Evolutionary conservation across 169 alveolate species (phyloP), one percentile per base, ranked within the genome.

Genomic region (Neospora caninum): DNA sequence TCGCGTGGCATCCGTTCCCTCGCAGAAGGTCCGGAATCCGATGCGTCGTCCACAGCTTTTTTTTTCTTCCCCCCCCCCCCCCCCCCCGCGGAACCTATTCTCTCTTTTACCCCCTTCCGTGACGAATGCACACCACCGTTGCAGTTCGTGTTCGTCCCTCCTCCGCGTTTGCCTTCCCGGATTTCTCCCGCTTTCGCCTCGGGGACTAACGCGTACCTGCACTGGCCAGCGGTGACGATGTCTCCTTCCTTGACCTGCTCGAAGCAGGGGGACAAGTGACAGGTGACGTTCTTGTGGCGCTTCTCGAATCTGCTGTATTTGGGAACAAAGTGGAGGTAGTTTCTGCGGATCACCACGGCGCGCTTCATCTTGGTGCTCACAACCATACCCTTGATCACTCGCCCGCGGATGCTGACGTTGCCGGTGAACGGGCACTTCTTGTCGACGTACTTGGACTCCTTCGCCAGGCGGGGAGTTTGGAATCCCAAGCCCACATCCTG

Each of bases 381-480:
- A 88, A 98, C 99, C 99, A 99, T 98, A 91, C 99, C 99, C 98
- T 98, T 99, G 96, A 98, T 95, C 95, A 99, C 98, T 94, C 99
- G 98, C 70, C 99, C 99, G 96, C 99, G 98, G 96, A 99, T 99
- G 93, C 99, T 96, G 45, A 99, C 99, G 96, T 98, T 98, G 88
- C 99, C 99, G 58, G 99, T 99, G 98, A 99, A 99, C 88, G 99
- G 99, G 98, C 99, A 99, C 97, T 99, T 99, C 98, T 98, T 99
- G 97, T 99, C 99, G 95, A 99, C 97, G 97, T 98, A 99, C 95
- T 97, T 97, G 80, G 99, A 99, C 93, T 98, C 99, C 96, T 98
- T 99, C 89, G 99, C 99, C 96, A 98, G 99, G 96, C 98, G 98
- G 86, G 99, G 99, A 38, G 99, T 98, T 88, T 98, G 97, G 97